Base-by-base conservation (phyloP, 164 flowering plant species). In the Houttuynia cordata region DNA sequence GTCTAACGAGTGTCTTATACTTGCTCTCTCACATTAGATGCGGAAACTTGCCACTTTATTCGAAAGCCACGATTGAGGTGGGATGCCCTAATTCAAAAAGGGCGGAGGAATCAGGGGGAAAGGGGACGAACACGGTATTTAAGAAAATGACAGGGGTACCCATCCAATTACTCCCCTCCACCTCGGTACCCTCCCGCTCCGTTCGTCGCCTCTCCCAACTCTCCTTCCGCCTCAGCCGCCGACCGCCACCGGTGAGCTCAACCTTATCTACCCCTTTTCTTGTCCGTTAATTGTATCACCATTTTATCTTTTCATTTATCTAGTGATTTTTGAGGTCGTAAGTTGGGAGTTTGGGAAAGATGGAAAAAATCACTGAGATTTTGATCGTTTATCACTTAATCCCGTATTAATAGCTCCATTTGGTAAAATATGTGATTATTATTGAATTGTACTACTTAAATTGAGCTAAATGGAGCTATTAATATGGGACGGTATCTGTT, bases 141-240 rank as follows among this genome's bases (percentile, higher is more conserved):
- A 59, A 41, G 23, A 23, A n/a, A 56, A 56, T 56, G 58, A 22
- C 39, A 15, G 58, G 58, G 39, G 24, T 5, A 56, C 18, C 34
- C 7, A 24, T 37, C 18, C 40, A 24, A 13, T 56, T 39, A 10
- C 52, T 24, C 30, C 18, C 49, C 30, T 7, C 51, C n/a, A 42
- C 51, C 24, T 42, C 62, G 13, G 20, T 40, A 22, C 34, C 51
- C 68, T 19, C 63, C 67, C 41, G 67, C 65, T 57, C 37, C 37
- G 37, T 74, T 63, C 56, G 56, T 71, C 75, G 78, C 61, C 59
- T 69, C 61, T 65, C 77, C 59, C 71, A 22, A 24, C 41, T 63
- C 37, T 30, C 37, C 37, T 30, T 30, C 37, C 37, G 40, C 65
- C 8, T 21, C 66, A 18, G 22, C 53, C 67, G 62, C 56, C 61